A percentile compares a stretch with the other conserved stretches of the same genome.
These are phyloP conservation scores for Irineochytrium annulatum DNA, from an alignment of 192 early-diverging fungal species.

Conservation along the genomic window DNA sequence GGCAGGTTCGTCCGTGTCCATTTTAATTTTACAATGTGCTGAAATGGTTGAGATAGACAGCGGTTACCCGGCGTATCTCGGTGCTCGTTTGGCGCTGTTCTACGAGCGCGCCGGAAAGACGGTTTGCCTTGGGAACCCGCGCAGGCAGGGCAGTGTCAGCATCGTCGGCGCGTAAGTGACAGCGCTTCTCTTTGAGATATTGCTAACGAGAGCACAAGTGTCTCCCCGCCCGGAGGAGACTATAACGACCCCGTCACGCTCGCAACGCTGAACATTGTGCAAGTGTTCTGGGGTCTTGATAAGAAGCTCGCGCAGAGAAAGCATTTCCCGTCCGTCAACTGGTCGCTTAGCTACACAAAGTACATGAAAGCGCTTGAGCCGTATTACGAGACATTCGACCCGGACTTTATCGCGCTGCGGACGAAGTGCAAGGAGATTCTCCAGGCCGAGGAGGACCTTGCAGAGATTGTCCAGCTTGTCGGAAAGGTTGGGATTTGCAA, in stretches of 20 bases:
- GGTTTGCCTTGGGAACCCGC: slow-evolving; percentile 92
- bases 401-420: slow-evolving; percentile 87
- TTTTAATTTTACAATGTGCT: not conserved
- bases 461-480: slow-evolving; percentile 99
- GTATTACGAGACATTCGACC: slow-evolving; percentile 91
- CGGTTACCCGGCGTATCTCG: slow-evolving; percentile 98
- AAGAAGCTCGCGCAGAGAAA: slow-evolving; percentile 99
- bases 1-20: slow-evolving; percentile 52
- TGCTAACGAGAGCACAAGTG: slow-evolving; percentile 41
- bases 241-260: slow-evolving; percentile 98
- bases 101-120: slow-evolving; percentile 99
- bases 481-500: slow-evolving; percentile 69
- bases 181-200: not conserved
- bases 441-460: slow-evolving; percentile 96
- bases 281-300: slow-evolving; percentile 99
- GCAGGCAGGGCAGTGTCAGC: slow-evolving; percentile 87
- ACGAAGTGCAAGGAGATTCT: slow-evolving; percentile 97
- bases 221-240: slow-evolving; percentile 99
- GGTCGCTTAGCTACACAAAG: slow-evolving; percentile 96
- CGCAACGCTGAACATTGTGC: slow-evolving; percentile 96
- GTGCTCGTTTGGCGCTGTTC: slow-evolving; percentile 98
- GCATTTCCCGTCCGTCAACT: slow-evolving; percentile 99
- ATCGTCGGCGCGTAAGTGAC: slow-evolving; percentile 84
- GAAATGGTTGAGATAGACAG: slow-evolving; percentile 53
- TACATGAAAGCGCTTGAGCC: slow-evolving; percentile 96